Conservation (phyloP, 140 eudicot species). For the Stevia rebaudiana region DNA sequence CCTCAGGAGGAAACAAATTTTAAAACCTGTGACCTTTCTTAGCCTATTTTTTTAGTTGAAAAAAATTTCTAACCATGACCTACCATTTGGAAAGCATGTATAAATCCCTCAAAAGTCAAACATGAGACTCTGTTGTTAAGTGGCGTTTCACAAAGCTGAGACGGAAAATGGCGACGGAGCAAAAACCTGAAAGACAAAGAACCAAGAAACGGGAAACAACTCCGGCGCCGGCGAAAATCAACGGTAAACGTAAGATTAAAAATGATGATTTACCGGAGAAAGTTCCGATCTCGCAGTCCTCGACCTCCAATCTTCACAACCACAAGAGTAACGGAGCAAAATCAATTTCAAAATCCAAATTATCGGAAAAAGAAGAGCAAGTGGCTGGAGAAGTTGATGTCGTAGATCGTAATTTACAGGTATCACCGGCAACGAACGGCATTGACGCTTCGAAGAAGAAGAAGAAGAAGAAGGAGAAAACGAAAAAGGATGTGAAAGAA, state of each 20-base stretch:
- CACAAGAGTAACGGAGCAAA: constrained; percentile 18
- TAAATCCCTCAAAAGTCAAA: too few relatives aligned
- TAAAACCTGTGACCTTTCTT: too few relatives aligned
- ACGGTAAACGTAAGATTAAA: constrained; percentile 21
- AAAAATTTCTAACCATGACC: too few relatives aligned
- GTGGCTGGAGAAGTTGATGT: constrained; percentile 12
- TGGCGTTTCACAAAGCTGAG: not conserved
- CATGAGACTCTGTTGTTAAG: too few relatives aligned
- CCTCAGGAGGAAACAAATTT: too few relatives aligned
- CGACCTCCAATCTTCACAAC: constrained; percentile 18
- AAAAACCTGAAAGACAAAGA: constrained; percentile 7
- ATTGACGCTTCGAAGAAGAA: constrained; percentile 6
- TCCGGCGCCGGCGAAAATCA: constrained; percentile 23
- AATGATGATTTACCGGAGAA: constrained; percentile 5
- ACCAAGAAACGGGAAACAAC: not conserved
- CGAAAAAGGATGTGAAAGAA: constrained; percentile 15
- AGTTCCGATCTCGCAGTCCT: constrained; percentile 1
- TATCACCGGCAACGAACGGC: constrained; percentile 25
- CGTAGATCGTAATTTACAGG: constrained; percentile 13
- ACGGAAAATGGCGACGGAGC: constrained; percentile 20
- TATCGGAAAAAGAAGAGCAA: constrained; percentile 7
- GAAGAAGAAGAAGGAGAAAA: not conserved
- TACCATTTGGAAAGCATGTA: too few relatives aligned
- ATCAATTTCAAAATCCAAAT: not conserved
- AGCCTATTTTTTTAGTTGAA: too few relatives aligned